These are phyloP conservation scores for Aquilaria agallochum DNA, from an alignment of 441 rosid genomes.

Conservation along the genomic window DNA sequence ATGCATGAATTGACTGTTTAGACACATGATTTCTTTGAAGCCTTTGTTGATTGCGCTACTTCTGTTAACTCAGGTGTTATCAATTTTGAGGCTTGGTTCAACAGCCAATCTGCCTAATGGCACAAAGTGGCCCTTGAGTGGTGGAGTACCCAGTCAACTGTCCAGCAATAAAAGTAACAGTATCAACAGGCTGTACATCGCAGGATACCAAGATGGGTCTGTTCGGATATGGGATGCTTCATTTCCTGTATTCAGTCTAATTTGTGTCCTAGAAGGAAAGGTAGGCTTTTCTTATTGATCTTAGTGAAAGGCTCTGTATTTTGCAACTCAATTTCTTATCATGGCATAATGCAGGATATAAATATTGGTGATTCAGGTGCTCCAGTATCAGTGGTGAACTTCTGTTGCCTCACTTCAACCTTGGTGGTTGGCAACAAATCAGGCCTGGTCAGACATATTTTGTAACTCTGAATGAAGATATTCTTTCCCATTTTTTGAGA, in stretches of 20 bases:
- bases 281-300: slow-evolving; percentile 21
- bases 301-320: slow-evolving; percentile 1
- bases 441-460: slow-evolving; percentile 53
- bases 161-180: slow-evolving; percentile 26
- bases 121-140: slow-evolving; percentile 63
- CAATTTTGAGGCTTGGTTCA: slow-evolving; percentile 26
- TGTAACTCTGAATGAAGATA: not conserved
- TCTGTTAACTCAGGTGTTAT: slow-evolving; percentile 25
- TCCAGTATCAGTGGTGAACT: slow-evolving; percentile 47
- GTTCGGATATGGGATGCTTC: slow-evolving; percentile 62
- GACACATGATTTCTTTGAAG: slow-evolving; percentile 10
- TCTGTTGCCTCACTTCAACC: slow-evolving; percentile 42
- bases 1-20: slow-evolving; percentile 8
- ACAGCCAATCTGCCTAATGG: slow-evolving; percentile 18
- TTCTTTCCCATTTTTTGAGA: not conserved
- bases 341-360: slow-evolving; percentile 42
- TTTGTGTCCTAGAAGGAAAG: slow-evolving; percentile 40
- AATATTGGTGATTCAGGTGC: slow-evolving; percentile 32
- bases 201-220: slow-evolving; percentile 71
- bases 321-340: slow-evolving; percentile 11
- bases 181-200: slow-evolving; percentile 48
- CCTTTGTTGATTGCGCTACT: slow-evolving; percentile 5
- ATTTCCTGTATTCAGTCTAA: slow-evolving; percentile 33
- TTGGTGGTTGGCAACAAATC: slow-evolving; percentile 63
- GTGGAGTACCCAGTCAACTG: slow-evolving; percentile 49